Evolutionary conservation across 306 rosid genomes (phyloP), one percentile per base, ranked within the genome.

Genomic region (Vachellia collinsii): DNA sequence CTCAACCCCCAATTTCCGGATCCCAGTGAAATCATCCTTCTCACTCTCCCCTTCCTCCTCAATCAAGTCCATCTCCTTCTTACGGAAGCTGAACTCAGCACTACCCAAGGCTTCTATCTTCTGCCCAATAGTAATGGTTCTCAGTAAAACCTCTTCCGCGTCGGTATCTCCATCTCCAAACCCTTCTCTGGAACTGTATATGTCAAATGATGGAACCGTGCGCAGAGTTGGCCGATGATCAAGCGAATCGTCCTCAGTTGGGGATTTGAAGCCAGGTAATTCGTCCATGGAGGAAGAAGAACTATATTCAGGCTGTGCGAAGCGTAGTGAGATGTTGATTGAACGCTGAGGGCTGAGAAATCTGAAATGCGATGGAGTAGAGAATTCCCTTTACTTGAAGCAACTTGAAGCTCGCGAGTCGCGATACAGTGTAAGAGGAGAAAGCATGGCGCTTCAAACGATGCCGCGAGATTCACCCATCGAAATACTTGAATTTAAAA

Each of bases 141-240:
- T 85, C 83, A 78, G 83, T 80, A 89, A 77, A 41, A 13, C 85
- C 9, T 80, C 86, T 83, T 83, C 84, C 7, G 75, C 78, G 65
- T 82, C 70, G 29, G 34, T 70, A 36, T 83, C 80, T 46, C 77
- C 82, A 66, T 84, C 77, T 8, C 23, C 79, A 74, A 61, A 44
- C 74, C 62, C 89, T 38, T 81, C 86, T 14, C 46, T 58, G 3
- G 86, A 25, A 74, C 75, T 58, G 84, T 81, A 87, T 71, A 89
- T 85, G 44, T 82, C 87, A 82, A 92, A 89, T 64, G 98, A 94
- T n/a, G 94, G 94, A 25, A 90, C 86, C 34, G 91, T 65, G 23
- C 22, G 84, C 83, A 94, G 73, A 75, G 84, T 78, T 65, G 80
- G 54, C 16, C 42, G 48, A 51, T 44, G 39, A 19, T 74, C 43